phyloP scores from a whole-genome alignment of 306 rosid species.

The apple (Malus domestica) region DNA sequence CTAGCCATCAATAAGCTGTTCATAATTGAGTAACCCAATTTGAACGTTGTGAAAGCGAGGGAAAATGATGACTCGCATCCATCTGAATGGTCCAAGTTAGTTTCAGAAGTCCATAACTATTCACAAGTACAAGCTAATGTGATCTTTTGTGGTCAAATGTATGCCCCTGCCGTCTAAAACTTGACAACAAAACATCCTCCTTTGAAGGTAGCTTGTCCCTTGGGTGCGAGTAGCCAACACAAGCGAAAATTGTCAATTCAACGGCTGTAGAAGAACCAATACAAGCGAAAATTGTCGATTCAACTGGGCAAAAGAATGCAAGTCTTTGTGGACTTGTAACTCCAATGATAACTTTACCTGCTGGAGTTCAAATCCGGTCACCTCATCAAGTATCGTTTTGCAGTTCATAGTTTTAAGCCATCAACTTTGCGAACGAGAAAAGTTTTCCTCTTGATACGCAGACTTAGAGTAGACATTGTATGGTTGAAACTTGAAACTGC shows the following conservation, averaged over 20 bases:
- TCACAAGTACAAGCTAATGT: neutral
- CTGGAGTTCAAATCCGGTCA: no score
- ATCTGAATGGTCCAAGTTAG: no score
- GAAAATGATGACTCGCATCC: no score
- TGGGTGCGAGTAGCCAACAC: neutral
- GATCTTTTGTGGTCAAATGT: neutral
- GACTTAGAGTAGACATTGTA: no score
- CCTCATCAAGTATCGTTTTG: neutral
- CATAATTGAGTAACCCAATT: no score
- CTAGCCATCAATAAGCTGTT: no score
- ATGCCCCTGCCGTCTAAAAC: neutral
- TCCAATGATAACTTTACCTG: neutral
- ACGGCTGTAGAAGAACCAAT: neutral
- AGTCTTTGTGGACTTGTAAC: neutral
- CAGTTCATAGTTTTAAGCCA: neutral
- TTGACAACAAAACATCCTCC: neutral
- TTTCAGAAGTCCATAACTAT: no score
- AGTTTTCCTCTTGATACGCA: neutral
- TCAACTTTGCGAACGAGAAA: neutral
- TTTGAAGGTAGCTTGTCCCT: neutral
- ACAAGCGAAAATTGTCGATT: neutral
- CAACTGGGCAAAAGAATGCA: neutral
- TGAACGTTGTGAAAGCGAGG: no score
- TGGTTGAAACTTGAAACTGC: neutral
- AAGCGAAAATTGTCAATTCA: neutral